Percentiles rank a stretch among this genome's conserved stretches.
Conservation (phyloP, 768 basidiomycete species). For the Paxillus ammoniavirescens region DNA sequence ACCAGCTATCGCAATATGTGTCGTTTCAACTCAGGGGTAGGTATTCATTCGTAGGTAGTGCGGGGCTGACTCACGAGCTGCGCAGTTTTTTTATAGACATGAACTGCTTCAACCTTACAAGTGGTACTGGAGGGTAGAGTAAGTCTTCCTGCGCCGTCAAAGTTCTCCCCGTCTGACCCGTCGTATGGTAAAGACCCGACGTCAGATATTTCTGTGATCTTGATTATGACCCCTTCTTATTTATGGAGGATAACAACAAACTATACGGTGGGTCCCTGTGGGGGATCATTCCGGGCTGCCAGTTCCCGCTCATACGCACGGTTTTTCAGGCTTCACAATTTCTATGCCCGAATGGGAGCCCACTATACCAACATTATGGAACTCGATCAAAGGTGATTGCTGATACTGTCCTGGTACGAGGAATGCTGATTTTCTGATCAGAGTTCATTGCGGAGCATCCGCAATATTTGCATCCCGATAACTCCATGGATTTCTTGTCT, state of each 20-base stretch:
- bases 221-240: conserved; percentile 50
- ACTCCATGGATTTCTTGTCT: conserved; percentile 63
- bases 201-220: conserved; percentile 56
- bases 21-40: conserved; percentile 67
- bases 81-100: conserved; percentile 55
- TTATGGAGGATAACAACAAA: conserved; percentile 54
- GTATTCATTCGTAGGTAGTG: conserved; percentile 13
- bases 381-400: conserved; percentile 48
- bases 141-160: conserved; percentile 14
- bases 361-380: conserved; percentile 67
- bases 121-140: conserved; percentile 67
- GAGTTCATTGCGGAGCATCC: conserved; percentile 57
- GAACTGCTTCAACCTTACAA: conserved; percentile 50
- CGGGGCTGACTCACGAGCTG: conserved; percentile 4
- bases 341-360: conserved; percentile 61
- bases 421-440: conserved; percentile 39
- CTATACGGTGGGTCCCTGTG: conserved; percentile 41
- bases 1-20: conserved; percentile 75
- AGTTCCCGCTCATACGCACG: not conserved
- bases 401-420: conserved; percentile 25
- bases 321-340: conserved; percentile 53
- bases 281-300: not conserved
- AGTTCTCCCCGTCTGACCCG: not conserved
- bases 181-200: conserved; percentile 36
- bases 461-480: conserved; percentile 52